A percentile compares a stretch with the other conserved stretches of the same genome.
phyloP scores from a whole-genome alignment of 1,284 basidiomycete species.

The Melampsora americana region DNA sequence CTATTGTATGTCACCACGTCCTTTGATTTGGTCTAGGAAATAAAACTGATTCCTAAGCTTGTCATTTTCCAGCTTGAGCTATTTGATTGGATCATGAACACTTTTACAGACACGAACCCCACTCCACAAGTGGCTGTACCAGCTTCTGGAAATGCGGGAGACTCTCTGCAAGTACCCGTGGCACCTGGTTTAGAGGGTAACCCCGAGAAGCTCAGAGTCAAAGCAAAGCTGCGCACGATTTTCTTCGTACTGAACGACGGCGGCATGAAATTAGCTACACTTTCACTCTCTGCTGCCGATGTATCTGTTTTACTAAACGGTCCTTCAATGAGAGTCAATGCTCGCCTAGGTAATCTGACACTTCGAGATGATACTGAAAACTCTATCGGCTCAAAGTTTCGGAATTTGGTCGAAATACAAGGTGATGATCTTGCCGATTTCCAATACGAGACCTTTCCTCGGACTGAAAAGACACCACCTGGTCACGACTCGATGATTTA shows the following conservation, averaged over 20 bases:
- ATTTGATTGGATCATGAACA: conserved; percentile 98
- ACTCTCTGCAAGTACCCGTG: background rate
- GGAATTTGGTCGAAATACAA: conserved; percentile 87
- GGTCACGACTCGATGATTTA: conserved; percentile 83
- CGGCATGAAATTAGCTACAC: conserved; percentile 69
- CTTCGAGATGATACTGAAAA: conserved; percentile 72
- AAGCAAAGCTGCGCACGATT: conserved; percentile 81
- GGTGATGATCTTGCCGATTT: conserved; percentile 94
- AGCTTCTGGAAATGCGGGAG: background rate
- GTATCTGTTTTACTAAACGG: conserved; percentile 74
- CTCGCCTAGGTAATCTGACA: conserved; percentile 78
- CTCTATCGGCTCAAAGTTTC: conserved; percentile 63
- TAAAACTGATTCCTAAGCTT: background rate
- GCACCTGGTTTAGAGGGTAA: background rate
- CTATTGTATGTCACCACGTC: conserved; percentile 59
- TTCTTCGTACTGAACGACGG: conserved; percentile 82
- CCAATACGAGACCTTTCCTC: conserved; percentile 86
- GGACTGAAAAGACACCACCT: conserved; percentile 63
- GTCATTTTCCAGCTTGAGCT: conserved; percentile 62
- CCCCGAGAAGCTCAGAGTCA: conserved; percentile 71
- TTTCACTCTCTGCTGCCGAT: conserved; percentile 86
- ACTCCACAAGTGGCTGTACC: conserved; percentile 28
- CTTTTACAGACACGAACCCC: conserved; percentile 68
- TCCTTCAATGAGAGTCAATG: conserved; percentile 74
- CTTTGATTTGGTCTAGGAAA: background rate